phyloP scores from a whole-genome alignment of 1,139 yeast genomes.

The Zygosaccharomyces pseudobailii region DNA sequence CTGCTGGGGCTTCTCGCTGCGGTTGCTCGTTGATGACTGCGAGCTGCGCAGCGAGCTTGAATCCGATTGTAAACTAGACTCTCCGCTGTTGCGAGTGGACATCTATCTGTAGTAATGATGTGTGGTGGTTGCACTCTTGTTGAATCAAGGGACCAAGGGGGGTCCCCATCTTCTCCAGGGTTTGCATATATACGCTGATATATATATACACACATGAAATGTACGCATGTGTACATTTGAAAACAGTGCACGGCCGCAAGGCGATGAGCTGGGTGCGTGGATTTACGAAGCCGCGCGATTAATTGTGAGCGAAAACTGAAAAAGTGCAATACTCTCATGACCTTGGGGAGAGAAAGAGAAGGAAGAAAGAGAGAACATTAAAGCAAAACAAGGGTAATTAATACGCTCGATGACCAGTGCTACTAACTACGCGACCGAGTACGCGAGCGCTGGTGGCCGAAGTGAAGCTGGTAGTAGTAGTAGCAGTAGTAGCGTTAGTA shows the following conservation, averaged over 20 bases:
- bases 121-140: neutral
- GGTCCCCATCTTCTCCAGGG: neutral
- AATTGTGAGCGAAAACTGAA: neutral
- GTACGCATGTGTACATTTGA: neutral
- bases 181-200: neutral
- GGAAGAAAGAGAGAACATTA: neutral
- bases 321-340: neutral
- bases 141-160: neutral
- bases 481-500: neutral
- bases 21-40: neutral
- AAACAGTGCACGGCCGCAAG: neutral
- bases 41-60: neutral
- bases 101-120: neutral
- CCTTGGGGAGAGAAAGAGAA: neutral
- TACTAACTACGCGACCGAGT: no score
- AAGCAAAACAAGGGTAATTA: no score
- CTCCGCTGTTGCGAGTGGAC: neutral
- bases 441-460: neutral
- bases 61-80: neutral
- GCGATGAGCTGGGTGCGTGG: conserved; percentile 3
- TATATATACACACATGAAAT: neutral
- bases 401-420: no score
- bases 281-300: conserved; percentile 2
- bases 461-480: neutral
- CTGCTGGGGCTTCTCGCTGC: conserved; percentile 2